Base-by-base conservation (phyloP, 1,139 yeast species). In the Zygoascus hellenicus region DNA sequence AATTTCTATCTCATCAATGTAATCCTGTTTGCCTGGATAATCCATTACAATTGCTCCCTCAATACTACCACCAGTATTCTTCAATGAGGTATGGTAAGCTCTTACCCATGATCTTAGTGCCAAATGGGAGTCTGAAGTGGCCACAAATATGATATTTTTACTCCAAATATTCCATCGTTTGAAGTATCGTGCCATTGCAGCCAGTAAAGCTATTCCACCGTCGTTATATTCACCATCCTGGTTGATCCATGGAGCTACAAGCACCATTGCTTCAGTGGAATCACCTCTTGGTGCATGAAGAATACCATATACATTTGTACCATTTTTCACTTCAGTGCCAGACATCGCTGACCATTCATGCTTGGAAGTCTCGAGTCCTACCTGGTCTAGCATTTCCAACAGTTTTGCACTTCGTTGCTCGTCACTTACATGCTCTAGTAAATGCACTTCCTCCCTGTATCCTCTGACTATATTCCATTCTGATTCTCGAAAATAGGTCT, bases 381-480 rank as follows among this genome's bases (percentile, higher is more conserved):
- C 74, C 46, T 80, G 83, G 35, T 71, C 68, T 42, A 92, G 70
- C 90, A 95, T 85, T 5, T 62, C 54, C 45, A 71, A 72, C 39
- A 89, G 62, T 31, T 69, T 58, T 2, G 62, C 61, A 55, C 80
- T 78, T 51, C 79, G 61, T 39, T 48, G 56, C 31, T 46, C 68
- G 42, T 64, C 69, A 2, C 63, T 57, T 11, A 65, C 53, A 30
- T 60, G 53, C 15, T 61, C 61, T 43, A 70, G 55, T 51, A 57
- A 51, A 61, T 73, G 66, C 61, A 75, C 58, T 66, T 82, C 87
- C 38, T 75, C 76, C 51, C 96, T 74, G 62, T 83, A 89, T 0
- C 97, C 98, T 50, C 97, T 71, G 22, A 89, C 80, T 48, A 86
- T 72, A 60, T 90, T 88, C 97, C 97, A 92, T 60, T 92, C 98